Evolutionary conservation across 2,329 filamentous ascomycete genomes (phyloP), one percentile per base, ranked within the genome.

Genomic region (Colletotrichum siamense): DNA sequence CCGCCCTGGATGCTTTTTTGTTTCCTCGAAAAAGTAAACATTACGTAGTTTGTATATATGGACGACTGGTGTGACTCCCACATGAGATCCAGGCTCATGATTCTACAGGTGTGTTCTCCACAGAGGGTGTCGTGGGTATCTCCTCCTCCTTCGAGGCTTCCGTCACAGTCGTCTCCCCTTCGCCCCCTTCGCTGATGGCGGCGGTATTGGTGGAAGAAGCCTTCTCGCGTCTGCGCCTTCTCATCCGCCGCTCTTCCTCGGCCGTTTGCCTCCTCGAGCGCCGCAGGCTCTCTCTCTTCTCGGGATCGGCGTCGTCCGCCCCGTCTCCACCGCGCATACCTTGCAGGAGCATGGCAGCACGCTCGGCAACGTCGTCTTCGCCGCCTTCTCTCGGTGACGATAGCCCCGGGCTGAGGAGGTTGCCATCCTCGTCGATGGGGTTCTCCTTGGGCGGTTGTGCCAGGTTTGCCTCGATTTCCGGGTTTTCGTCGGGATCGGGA

Each of bases 341-440:
- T 82, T 98, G 95, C 34, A 99, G 88, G 83, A 98, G 88, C 78
- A 93, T 92, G 2, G 95, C 95, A 4, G 96, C 96, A 69, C 96
- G 92, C 79, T 96, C 94, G 5, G 95, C 96, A 32, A 99, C 92
- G 78, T 98, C 95, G 84, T 96, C 89, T 75, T 91, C 89, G 67
- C 86, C 86, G n/a, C 81, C 86, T 22, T 87, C 86, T 36, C 85
- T 83, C 4, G 88, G 86, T 12, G 88, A 87, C 64, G 84, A 81
- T 65, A 87, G 72, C 16, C 84, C 84, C 0, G 93, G 91, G 76
- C 90, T 92, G 64, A 91, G 83, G 12, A 89, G 82, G 78, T 85
- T 87, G 32, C 86, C 87, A 55, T 91, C 90, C 26, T 91, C 88
- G 59, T 89, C 86, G 62, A 85, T 84, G 18, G 86, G 71, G 82